phyloP scores from a whole-genome alignment of 1,139 yeast genomes.

The Tardiomyces digboiensis region DNA sequence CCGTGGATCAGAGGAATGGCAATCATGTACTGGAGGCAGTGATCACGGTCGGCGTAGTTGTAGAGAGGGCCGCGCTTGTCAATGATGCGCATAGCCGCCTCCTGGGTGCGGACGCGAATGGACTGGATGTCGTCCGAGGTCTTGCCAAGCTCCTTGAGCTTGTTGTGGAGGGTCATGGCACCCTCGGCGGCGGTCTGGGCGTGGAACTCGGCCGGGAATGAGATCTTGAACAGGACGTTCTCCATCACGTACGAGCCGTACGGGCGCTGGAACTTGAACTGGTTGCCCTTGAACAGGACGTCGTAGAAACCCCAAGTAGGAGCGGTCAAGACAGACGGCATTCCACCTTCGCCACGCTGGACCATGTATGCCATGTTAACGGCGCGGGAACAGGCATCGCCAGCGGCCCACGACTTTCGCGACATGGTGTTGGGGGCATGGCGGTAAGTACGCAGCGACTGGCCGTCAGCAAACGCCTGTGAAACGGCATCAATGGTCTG shows the following conservation, averaged over 20 bases:
- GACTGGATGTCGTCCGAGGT: constrained; percentile 39
- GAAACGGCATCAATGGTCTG: constrained; percentile 48
- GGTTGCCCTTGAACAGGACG: constrained; percentile 43
- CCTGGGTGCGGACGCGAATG: constrained; percentile 45
- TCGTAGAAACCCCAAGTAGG: constrained; percentile 55
- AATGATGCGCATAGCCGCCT: constrained; percentile 49
- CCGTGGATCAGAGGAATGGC: constrained; percentile 48
- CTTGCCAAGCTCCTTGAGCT: constrained; percentile 32
- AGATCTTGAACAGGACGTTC: constrained; percentile 47
- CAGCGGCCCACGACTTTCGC: constrained; percentile 60
- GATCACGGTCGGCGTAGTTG: constrained; percentile 56
- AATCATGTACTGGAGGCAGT: constrained; percentile 53
- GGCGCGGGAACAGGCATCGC: constrained; percentile 53
- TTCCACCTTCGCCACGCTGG: constrained; percentile 43
- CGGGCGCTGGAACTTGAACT: constrained; percentile 42
- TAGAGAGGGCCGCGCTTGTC: constrained; percentile 49
- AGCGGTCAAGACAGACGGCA: constrained; percentile 49
- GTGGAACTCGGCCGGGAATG: constrained; percentile 59
- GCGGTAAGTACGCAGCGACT: constrained; percentile 47
- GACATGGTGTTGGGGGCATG: constrained; percentile 57
- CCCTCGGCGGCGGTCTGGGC: constrained; percentile 60
- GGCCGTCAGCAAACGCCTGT: constrained; percentile 54
- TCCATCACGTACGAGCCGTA: constrained; percentile 56
- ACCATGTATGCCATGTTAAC: constrained; percentile 45
- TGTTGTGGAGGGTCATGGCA: constrained; percentile 35